A percentile compares a stretch with the other conserved stretches of the same genome.
These are phyloP conservation scores for Trichosanthes truncata DNA, from an alignment of 306 rosid genomes.

Conservation along the genomic window DNA sequence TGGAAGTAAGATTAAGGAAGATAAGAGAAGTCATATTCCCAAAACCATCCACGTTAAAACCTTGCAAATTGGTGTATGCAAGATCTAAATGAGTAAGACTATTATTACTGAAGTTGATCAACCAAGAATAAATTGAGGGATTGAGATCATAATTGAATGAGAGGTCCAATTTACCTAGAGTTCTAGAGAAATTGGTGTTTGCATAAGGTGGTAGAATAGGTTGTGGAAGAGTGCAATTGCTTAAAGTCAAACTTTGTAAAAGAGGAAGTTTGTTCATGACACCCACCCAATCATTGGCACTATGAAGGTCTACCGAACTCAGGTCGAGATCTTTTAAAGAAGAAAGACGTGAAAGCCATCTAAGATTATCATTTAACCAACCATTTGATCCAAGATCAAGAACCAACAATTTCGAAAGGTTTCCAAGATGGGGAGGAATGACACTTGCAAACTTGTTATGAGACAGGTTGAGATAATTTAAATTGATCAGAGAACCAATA, in stretches of 20 bases:
- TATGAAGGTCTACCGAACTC: too few species aligned
- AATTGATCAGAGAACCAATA: background rate
- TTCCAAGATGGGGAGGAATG: background rate
- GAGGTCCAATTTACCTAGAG: background rate
- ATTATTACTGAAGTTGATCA: background rate
- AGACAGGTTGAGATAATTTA: background rate
- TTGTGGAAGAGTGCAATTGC: too few species aligned
- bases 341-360: too few species aligned
- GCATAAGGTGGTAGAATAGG: too few species aligned
- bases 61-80: background rate
- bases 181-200: background rate
- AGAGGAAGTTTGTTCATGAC: too few species aligned
- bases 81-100: background rate
- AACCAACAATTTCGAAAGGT: too few species aligned
- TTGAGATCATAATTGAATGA: background rate
- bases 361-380: too few species aligned
- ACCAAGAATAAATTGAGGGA: background rate
- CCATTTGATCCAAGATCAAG: too few species aligned
- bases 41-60: background rate
- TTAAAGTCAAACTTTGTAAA: too few species aligned
- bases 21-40: background rate
- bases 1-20: background rate
- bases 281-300: too few species aligned
- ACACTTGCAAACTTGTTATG: background rate
- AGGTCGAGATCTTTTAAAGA: too few species aligned